Conservation (phyloP, 768 basidiomycete genomes). For the Rossbeevera mucosa region DNA sequence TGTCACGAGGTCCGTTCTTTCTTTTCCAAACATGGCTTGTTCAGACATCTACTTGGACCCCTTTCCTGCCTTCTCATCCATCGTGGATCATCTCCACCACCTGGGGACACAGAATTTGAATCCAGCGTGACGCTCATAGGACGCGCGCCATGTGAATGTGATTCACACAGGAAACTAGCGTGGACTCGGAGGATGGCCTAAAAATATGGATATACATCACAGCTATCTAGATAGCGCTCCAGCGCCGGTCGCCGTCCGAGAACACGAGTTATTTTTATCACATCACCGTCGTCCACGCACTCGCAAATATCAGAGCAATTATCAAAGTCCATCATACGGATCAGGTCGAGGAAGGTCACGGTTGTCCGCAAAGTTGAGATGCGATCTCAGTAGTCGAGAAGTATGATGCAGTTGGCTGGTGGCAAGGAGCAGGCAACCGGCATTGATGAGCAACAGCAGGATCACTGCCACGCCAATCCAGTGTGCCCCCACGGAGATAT, state of each 20-base stretch:
- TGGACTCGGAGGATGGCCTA: background rate
- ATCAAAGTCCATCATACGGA: slow-evolving; percentile 29
- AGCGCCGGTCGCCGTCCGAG: background rate
- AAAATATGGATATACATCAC: slow-evolving; percentile 5
- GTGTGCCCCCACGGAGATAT: slow-evolving; percentile 4
- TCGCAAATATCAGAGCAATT: background rate
- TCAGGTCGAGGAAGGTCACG: slow-evolving; percentile 28
- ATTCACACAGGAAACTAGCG: background rate
- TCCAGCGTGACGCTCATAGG: background rate
- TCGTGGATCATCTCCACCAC: background rate
- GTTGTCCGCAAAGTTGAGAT: slow-evolving; percentile 21
- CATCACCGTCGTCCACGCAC: background rate
- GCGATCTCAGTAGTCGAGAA: slow-evolving; percentile 15
- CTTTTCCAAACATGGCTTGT: slow-evolving; percentile 1
- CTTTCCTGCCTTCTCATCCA: background rate
- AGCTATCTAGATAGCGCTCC: background rate
- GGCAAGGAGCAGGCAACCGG: slow-evolving; percentile 16
- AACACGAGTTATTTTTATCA: background rate
- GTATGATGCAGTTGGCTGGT: slow-evolving; percentile 14
- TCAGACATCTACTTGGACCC: background rate
- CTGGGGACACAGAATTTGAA: slow-evolving; percentile 4
- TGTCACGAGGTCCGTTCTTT: background rate
- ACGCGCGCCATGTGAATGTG: background rate
- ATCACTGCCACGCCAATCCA: slow-evolving; percentile 18
- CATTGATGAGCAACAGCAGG: slow-evolving; percentile 22